These are phyloP conservation scores for Exophiala sideris DNA, from an alignment of 2,329 filamentous ascomycete species.

Conservation along the genomic window DNA sequence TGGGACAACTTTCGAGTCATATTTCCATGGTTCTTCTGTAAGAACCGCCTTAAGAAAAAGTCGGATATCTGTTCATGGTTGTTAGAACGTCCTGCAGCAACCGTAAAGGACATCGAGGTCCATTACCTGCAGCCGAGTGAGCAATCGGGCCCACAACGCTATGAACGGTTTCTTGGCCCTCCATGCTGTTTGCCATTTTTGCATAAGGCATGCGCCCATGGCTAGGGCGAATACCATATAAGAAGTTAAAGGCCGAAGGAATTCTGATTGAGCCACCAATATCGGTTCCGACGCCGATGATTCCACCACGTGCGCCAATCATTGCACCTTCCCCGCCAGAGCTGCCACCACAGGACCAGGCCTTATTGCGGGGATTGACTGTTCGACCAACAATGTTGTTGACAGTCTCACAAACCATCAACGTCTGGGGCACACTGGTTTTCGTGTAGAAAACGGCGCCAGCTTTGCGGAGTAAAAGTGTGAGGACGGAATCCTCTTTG, in stretches of 20 bases:
- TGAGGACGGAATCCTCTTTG: conserved; percentile 17
- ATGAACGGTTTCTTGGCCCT: conserved; percentile 60
- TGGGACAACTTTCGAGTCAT: conserved; percentile 62
- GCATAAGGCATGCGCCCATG: conserved; percentile 52
- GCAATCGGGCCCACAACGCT: conserved; percentile 63
- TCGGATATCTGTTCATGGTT: conserved; percentile 28
- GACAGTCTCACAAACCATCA: conserved; percentile 67
- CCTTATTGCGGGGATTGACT: conserved; percentile 60
- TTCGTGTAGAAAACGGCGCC: conserved; percentile 58
- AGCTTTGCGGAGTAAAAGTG: conserved; percentile 41
- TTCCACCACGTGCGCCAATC: conserved; percentile 57
- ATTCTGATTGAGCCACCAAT: conserved; percentile 59
- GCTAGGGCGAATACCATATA: conserved; percentile 55
- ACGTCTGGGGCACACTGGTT: conserved; percentile 59
- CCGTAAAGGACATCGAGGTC: not conserved
- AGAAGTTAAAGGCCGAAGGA: conserved; percentile 55
- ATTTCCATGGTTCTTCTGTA: conserved; percentile 60
- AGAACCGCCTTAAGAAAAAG: conserved; percentile 57
- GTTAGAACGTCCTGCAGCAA: conserved; percentile 31
- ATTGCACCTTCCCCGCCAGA: conserved; percentile 67
- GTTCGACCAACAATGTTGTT: conserved; percentile 65
- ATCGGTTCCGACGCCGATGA: conserved; percentile 62
- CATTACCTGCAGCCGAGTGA: conserved; percentile 47
- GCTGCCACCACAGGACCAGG: conserved; percentile 56
- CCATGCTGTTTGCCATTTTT: conserved; percentile 59